phyloP scores from a whole-genome alignment of 2,329 filamentous ascomycete genomes.

The Coniella vitis region DNA sequence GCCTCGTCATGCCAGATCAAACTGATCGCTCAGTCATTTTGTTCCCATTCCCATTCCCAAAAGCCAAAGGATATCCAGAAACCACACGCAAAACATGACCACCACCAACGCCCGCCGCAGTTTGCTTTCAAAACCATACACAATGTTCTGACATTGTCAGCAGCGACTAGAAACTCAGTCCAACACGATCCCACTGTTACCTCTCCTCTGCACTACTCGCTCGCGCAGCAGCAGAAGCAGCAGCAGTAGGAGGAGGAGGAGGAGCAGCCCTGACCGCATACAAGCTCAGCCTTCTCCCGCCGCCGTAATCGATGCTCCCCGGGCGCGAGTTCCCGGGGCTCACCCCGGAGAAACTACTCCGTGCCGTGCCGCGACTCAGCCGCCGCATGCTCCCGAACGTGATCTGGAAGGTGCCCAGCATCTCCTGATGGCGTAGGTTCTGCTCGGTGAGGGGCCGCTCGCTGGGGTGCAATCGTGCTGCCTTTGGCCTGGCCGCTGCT shows the following conservation, averaged over 20 bases:
- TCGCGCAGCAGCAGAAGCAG: too few species aligned
- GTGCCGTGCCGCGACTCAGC: slow-evolving; percentile 3
- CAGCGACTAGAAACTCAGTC: too few species aligned
- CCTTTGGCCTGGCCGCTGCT: slow-evolving; percentile 16
- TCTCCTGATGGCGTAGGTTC: slow-evolving; percentile 41
- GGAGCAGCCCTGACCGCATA: too few species aligned
- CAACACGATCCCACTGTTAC: too few species aligned
- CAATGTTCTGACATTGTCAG: too few species aligned
- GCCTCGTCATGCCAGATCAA: neutral
- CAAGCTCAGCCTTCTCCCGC: neutral
- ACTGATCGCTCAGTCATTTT: neutral
- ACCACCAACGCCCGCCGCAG: too few species aligned
- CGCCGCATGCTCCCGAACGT: slow-evolving; percentile 33
- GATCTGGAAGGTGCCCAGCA: slow-evolving; percentile 38
- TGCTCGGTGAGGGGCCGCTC: slow-evolving; percentile 38
- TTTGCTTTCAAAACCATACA: too few species aligned
- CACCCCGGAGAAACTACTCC: slow-evolving; percentile 27
- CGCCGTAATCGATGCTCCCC: slow-evolving; percentile 25
- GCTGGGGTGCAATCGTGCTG: slow-evolving; percentile 32
- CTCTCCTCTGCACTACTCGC: too few species aligned
- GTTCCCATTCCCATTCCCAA: too few species aligned
- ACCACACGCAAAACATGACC: too few species aligned
- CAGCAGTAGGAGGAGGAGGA: neutral
- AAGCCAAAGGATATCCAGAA: too few species aligned
- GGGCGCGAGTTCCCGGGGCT: slow-evolving; percentile 39